A percentile compares a stretch with the other conserved stretches of the same genome.
Conservation (phyloP, 2,329 filamentous ascomycete species). For the Claviceps humidiphila region DNA sequence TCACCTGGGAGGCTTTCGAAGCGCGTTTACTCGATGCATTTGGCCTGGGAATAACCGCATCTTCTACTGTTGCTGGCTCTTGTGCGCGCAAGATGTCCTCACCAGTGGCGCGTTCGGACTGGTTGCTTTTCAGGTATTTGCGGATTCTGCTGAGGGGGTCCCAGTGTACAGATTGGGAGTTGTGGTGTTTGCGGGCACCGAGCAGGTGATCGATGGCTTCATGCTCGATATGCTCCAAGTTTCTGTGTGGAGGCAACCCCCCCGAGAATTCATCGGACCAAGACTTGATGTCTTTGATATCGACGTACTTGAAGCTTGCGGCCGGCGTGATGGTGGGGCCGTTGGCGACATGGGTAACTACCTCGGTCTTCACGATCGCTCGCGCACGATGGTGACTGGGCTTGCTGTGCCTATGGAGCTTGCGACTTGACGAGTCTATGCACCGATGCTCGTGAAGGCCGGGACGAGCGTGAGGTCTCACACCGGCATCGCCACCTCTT, state of each 20-base stretch:
- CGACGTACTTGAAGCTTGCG: slow-evolving; percentile 19
- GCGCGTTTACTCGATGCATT: slow-evolving; percentile 34
- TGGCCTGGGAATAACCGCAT: slow-evolving; percentile 15
- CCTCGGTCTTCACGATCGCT: slow-evolving; percentile 23
- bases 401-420: slow-evolving; percentile 32
- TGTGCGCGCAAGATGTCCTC: slow-evolving; percentile 14
- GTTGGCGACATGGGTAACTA: slow-evolving; percentile 22
- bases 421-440: slow-evolving; percentile 30
- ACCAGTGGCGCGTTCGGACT: slow-evolving; percentile 11
- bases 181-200: slow-evolving; percentile 14
- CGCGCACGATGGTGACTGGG: slow-evolving; percentile 21
- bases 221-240: slow-evolving; percentile 31
- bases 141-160: slow-evolving; percentile 19
- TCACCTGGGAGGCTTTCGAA: slow-evolving; percentile 14
- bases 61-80: slow-evolving; percentile 8
- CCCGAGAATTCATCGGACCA: slow-evolving; percentile 25
- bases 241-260: slow-evolving; percentile 25
- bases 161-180: slow-evolving; percentile 9
- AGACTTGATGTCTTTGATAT: slow-evolving; percentile 21
- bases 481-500: slow-evolving; percentile 20
- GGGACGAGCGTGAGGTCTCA: slow-evolving; percentile 29
- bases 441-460: slow-evolving; percentile 35
- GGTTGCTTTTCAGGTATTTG: slow-evolving; percentile 15
- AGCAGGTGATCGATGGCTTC: slow-evolving; percentile 31
- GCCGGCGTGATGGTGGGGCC: slow-evolving; percentile 19